Base-by-base conservation (phyloP, 2,329 filamentous ascomycete genomes). In the Fusarium brevicatenulatum region DNA sequence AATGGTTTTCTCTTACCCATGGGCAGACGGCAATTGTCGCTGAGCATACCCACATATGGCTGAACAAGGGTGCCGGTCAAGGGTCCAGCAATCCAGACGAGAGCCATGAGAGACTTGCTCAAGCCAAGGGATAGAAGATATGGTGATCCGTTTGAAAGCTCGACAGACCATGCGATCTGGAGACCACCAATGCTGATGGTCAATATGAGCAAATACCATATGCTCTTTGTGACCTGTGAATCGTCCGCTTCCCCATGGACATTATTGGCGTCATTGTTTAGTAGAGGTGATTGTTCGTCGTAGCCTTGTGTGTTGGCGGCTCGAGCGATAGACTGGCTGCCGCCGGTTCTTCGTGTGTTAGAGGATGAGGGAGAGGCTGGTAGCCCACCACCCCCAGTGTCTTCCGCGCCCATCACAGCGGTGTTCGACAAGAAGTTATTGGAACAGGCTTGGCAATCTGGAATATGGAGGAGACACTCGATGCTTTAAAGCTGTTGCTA, bases 131-230 rank as follows among this genome's bases (percentile, higher is more conserved):
- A 95, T 44, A 95, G 85, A 44, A 96, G 85, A 78, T 93, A 96
- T 10, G 93, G 93, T 59, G 95, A 97, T 76, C 95, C 95, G 84
- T 97, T 95, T 60, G 95, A 97, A 46, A 97, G 87, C 82, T 98
- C 95, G 46, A 97, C 95, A 3, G 95, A 95, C 95, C 95, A 98
- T 34, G 95, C 95, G 75, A 98, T 93, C 83, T 98, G 95, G 70
- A 98, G 85, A 30, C 94, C 95, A 68, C 94, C 94, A 75, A 97
- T 93, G 79, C 93, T 91, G 70, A 98, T 86, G 11, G 95, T 97
- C 81, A 98, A 85, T 70, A 97, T 85, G 74, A 97, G 89, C 77
- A 98, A 86, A 82, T 97, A 97, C 91, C 92, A 94, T 50, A 91
- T 85, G 81, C 93, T 95, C 86, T 95, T 97, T 30, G 92, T 92